Percentiles rank a stretch among this genome's conserved stretches.
Evolutionary conservation across 2,329 filamentous ascomycete species (phyloP).

Genomic region (Sporothrix euskadiensis): DNA sequence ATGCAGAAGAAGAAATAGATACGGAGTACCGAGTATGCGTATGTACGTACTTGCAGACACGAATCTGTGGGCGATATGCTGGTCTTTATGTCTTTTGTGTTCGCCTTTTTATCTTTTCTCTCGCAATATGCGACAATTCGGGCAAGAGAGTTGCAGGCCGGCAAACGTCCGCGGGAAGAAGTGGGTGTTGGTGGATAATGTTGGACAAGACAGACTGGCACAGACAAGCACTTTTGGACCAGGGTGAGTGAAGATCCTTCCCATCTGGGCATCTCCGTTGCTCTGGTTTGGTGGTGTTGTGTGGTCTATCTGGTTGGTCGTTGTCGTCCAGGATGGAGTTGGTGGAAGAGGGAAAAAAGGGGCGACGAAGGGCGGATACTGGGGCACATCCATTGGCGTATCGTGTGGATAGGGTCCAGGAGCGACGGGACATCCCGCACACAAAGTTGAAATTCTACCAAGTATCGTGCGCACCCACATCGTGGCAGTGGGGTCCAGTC

Average conservation of each 20-base stretch:
- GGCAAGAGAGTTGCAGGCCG: neutral
- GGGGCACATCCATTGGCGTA: neutral
- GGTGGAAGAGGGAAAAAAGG: neutral
- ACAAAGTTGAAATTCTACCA: neutral
- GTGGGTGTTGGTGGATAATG: neutral
- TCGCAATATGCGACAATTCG: neutral
- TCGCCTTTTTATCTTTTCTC: neutral
- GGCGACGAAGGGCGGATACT: neutral
- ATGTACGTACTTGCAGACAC: neutral
- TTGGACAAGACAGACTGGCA: neutral
- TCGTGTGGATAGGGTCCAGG: constrained; percentile 5
- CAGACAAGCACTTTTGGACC: neutral
- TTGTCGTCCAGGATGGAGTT: neutral
- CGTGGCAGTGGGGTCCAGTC: neutral
- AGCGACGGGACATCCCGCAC: neutral
- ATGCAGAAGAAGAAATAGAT: neutral
- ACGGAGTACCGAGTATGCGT: too few relatives aligned
- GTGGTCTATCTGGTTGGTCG: neutral
- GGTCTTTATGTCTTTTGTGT: neutral
- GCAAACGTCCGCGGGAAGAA: neutral
- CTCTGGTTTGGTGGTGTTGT: neutral
- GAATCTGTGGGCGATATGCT: neutral
- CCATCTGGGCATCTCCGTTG: neutral
- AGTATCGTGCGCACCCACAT: too few relatives aligned
- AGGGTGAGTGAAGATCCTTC: constrained; percentile 10